phyloP scores from a whole-genome alignment of 495 filamentous ascomycete genomes.

The Penicillium fimorum region DNA sequence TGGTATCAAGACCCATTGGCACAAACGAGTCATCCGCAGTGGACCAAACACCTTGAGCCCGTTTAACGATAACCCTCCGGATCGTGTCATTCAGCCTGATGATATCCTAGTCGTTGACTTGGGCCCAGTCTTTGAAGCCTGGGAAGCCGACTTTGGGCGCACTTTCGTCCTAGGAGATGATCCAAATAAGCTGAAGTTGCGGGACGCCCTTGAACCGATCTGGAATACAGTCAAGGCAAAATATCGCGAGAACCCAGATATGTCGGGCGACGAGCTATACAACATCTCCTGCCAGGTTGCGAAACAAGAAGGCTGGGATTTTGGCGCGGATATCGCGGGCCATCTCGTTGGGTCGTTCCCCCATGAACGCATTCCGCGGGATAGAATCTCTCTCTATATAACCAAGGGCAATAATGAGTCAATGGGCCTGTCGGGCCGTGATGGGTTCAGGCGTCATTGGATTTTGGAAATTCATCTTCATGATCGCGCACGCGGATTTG shows the following conservation, averaged over 20 bases:
- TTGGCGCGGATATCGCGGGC: constrained; percentile 44
- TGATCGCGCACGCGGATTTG: constrained; percentile 35
- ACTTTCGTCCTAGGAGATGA: constrained; percentile 50
- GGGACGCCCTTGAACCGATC: constrained; percentile 44
- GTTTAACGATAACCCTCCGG: constrained; percentile 47
- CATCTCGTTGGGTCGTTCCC: constrained; percentile 45
- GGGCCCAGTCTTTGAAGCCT: constrained; percentile 51
- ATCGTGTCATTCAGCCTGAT: constrained; percentile 45
- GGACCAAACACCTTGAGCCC: constrained; percentile 49
- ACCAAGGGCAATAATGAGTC: constrained; percentile 38
- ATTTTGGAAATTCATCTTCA: constrained; percentile 53
- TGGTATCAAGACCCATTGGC: constrained; percentile 48
- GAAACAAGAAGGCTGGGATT: constrained; percentile 35
- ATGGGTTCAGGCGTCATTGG: constrained; percentile 48
- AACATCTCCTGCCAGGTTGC: constrained; percentile 33
- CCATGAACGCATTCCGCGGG: constrained; percentile 50
- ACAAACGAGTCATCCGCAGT: constrained; percentile 51
- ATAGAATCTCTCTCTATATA: constrained; percentile 43
- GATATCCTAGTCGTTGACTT: constrained; percentile 52
- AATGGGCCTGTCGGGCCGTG: constrained; percentile 36
- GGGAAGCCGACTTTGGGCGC: constrained; percentile 52
- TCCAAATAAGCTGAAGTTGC: constrained; percentile 40
- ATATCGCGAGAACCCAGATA: constrained; percentile 34
- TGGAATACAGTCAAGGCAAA: constrained; percentile 41
- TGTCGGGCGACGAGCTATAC: constrained; percentile 46